phyloP scores from a whole-genome alignment of 1,284 basidiomycete genomes.

The Entoloma clypeatum region DNA sequence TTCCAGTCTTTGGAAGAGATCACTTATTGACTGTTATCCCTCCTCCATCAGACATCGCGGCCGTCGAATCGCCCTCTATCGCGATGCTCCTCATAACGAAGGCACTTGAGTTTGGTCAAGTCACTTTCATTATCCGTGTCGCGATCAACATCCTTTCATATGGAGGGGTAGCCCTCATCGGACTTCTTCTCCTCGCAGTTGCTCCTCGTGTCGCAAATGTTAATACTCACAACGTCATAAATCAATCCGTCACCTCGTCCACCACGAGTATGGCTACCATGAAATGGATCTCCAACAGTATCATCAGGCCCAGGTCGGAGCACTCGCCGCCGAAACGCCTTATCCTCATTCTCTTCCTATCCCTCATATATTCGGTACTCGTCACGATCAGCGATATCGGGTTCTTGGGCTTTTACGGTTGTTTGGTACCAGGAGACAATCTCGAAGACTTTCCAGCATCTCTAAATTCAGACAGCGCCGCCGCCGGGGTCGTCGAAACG shows the following conservation, averaged over 20 bases:
- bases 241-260: constrained; percentile 9
- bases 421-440: constrained; percentile 2
- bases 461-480: neutral
- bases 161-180: constrained; percentile 6
- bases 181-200: constrained; percentile 6
- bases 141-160: constrained; percentile 11
- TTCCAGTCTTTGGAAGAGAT: no score
- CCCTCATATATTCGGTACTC: constrained; percentile 9
- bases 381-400: constrained; percentile 12
- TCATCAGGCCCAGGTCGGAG: constrained; percentile 5
- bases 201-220: constrained; percentile 10
- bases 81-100: no score
- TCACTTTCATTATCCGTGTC: constrained; percentile 14
- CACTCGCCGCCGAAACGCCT: constrained; percentile 1
- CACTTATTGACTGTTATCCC: no score
- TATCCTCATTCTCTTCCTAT: constrained; percentile 10
- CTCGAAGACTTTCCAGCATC: constrained; percentile 7
- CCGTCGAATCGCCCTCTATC: no score
- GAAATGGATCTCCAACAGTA: constrained; percentile 9
- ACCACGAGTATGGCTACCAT: constrained; percentile 6
- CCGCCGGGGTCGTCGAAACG: neutral
- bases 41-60: no score
- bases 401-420: constrained; percentile 10
- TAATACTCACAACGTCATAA: constrained; percentile 13
- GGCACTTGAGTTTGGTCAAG: constrained; percentile 13